Base-by-base conservation (phyloP, 169 alveolate genomes). In the Toxoplasma gondii region DNA sequence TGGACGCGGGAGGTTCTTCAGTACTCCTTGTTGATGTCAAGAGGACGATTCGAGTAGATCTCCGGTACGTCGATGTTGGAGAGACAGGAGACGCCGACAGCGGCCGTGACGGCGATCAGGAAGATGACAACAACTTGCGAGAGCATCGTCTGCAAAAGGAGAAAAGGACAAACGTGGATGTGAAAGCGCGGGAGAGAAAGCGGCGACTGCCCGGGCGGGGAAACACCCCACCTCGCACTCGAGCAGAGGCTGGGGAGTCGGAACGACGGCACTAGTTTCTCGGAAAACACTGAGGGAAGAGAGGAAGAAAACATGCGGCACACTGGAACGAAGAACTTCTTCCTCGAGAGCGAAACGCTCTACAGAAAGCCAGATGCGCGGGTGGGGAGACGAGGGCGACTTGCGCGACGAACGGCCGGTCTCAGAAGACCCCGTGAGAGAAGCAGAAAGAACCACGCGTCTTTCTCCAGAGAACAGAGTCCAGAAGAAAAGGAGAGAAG, bases 11-110 rank as follows among this genome's bases (percentile, higher is more conserved):
- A 4, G 12, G 4, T 49, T 49, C 12, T 31, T 69, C 31, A 92
- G 82, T 92, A 92, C n/a, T 92, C 95, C 67, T 92, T 92, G 69
- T 92, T 92, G 88, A 92, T 92, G 36, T 64, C 92, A 31, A 92
- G 95, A 7, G 95, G 78, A 54, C 88, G 83, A 64, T 92, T 88
- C 31, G 95, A 92, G 95, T 83, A 92, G 83, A 80, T 69, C 58
- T 70, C 58, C 45, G 95, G 95, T 17, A 91, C 88, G 95, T 92
- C 92, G 34, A 92, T 86, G 45, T 86, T 86, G 31, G 83, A n/a
- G 36, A 92, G 93, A 58, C 95, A 92, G 90, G 92, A 83, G 69
- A 92, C n/a, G n/a, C 95, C 95, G 27, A 92, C 41, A 58, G 67
- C 44, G 53, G 92, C 80, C 19, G 88, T 91, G 38, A 92, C 54